Evolutionary conservation across 192 early-diverging fungal genomes (phyloP).

Genomic region (Coemansia sp.): DNA sequence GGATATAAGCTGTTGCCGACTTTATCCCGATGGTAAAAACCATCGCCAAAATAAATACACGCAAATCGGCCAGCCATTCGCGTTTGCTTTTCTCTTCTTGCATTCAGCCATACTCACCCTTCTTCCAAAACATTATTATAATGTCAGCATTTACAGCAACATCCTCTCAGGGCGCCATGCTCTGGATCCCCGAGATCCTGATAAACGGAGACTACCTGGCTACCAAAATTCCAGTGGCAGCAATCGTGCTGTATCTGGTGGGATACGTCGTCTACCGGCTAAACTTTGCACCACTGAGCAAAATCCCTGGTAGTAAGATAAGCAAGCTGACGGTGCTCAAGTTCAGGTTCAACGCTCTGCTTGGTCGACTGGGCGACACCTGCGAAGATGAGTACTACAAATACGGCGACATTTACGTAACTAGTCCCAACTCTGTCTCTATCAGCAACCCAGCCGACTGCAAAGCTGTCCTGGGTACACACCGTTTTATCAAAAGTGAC

Average conservation of each 20-base stretch:
- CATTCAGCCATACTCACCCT: too few relatives aligned
- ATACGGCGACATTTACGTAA: constrained; percentile 36
- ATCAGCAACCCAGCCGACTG: constrained; percentile 28
- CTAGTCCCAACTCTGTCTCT: constrained; percentile 27
- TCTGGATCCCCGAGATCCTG: neutral
- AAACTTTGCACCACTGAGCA: constrained; percentile 21
- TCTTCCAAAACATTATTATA: too few relatives aligned
- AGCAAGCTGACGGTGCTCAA: constrained; percentile 7
- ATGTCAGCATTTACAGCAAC: too few relatives aligned
- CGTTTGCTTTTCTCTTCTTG: too few relatives aligned
- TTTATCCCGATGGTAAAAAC: too few relatives aligned
- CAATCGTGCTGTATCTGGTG: neutral
- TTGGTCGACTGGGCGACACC: constrained; percentile 13
- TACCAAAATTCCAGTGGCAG: neutral
- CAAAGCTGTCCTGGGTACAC: constrained; percentile 18
- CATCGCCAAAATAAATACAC: too few relatives aligned
- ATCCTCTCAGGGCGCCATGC: constrained; percentile 10
- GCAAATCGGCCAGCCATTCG: too few relatives aligned
- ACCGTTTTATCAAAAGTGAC: constrained; percentile 28
- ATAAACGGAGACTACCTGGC: too few relatives aligned
- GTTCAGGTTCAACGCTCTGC: constrained; percentile 5
- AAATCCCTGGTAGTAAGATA: constrained; percentile 15
- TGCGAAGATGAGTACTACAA: constrained; percentile 19
- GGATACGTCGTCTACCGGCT: constrained; percentile 13
- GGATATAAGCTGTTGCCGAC: too few relatives aligned